Evolutionary conservation across 2,329 filamentous ascomycete species (phyloP).

Genomic region (Pestalotiopsis sp.): DNA sequence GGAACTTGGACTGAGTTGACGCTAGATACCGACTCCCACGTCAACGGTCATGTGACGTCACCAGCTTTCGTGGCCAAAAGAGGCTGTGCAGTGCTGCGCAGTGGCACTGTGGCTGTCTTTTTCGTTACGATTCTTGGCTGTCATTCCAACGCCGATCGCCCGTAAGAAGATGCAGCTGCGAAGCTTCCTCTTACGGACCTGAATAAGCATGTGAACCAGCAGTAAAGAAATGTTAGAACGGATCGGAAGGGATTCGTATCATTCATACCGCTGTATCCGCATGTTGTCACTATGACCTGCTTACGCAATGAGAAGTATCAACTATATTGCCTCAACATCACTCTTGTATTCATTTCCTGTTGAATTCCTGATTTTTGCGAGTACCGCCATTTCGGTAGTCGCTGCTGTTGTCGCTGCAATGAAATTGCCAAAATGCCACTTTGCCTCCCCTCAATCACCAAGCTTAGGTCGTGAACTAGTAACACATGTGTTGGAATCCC

Average conservation of each 20-base stretch:
- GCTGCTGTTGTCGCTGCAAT: not conserved
- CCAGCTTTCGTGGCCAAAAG: not conserved
- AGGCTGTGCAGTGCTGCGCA: conserved; percentile 4
- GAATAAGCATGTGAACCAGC: too few relatives aligned
- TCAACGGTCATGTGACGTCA: conserved; percentile 5
- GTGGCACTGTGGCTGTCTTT: not conserved
- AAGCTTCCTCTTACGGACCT: not conserved
- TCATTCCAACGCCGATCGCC: not conserved
- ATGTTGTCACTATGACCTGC: too few relatives aligned
- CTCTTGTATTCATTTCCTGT: not conserved
- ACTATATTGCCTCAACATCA: not conserved
- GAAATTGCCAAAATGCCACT: not conserved
- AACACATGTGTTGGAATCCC: not conserved
- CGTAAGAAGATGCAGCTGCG: not conserved
- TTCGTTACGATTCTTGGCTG: not conserved
- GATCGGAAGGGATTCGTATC: too few relatives aligned
- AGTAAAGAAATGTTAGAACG: too few relatives aligned
- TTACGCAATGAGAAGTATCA: too few relatives aligned
- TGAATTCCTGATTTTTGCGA: not conserved
- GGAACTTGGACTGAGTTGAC: conserved; percentile 4
- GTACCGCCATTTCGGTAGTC: not conserved
- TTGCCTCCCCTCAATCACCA: not conserved
- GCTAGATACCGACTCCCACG: not conserved
- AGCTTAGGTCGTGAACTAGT: not conserved
- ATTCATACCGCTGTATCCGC: too few relatives aligned